Evolutionary conservation across 345 rosid genomes (phyloP), one percentile per base, ranked within the genome.

Genomic region (Cardamine resedifolia): DNA sequence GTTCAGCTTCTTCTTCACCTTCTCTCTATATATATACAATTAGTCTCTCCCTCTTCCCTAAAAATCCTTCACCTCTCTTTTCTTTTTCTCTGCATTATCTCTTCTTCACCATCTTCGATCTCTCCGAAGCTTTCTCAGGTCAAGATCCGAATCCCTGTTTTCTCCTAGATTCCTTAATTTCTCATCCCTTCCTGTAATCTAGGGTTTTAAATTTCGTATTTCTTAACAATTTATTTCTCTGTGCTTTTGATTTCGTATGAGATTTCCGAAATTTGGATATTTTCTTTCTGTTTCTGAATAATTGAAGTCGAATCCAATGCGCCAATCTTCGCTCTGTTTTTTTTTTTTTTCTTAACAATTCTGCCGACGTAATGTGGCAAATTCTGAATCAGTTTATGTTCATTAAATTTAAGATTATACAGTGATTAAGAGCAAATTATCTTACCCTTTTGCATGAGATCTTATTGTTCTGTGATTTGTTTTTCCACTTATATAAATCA

Each of bases 121-220:
- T 50, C 70, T 36, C 62, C 1, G 15, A 28, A 51, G 19, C 27
- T 63, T 36, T 36, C 43, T 47, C 72, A 58, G 77, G 77, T 74
- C 43, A 31, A 65, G 66, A 74, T 73, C 77, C 23, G n/a, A 27
- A 9, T 51, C 31, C 2, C 1, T 1, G 3, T 26, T 60, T 15
- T 10, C 60, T 64, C 59, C 0, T 16, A 24, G 11, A 20, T 56
- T 33, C 26, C 14, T 30, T 15, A 27, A 27, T 34, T 66, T 51
- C 34, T 14, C 58, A 7, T 64, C 7, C 12, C 33, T 39, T 9
- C 6, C 58, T 48, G 24, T 27, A 30, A 28, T 49, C 12, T 66
- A 58, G 61, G 67, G 72, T 49, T 66, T 50, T 23, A 0, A 7
- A 3, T 56, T 33, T 65, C 15, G 4, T 1, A n/a, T 64, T 34